phyloP scores from a whole-genome alignment of 108 stramenopile species.

The Aurantiochytrium sp. region DNA sequence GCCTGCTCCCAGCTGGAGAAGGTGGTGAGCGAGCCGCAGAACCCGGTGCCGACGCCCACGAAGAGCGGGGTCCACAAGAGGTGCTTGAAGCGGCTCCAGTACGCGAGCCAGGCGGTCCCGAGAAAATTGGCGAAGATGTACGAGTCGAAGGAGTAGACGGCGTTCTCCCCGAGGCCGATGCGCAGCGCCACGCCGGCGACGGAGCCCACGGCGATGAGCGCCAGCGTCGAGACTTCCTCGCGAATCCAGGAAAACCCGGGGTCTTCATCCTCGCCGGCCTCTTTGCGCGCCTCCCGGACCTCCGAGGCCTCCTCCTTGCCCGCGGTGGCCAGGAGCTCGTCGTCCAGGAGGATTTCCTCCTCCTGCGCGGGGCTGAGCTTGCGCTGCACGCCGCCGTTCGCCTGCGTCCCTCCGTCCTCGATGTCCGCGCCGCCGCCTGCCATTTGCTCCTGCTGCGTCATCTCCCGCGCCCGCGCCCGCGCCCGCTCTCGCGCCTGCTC shows the following conservation, averaged over 20 bases:
- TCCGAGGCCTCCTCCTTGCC: not conserved
- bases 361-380: not conserved
- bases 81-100: not conserved
- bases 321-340: not conserved
- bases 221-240: not conserved
- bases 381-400: no score
- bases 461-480: no score
- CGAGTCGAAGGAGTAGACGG: not conserved
- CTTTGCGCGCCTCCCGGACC: not conserved
- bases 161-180: not conserved
- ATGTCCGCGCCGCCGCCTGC: no score
- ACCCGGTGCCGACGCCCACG: slow-evolving; percentile 9
- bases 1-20: not conserved
- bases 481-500: no score
- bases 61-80: not conserved
- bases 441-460: no score
- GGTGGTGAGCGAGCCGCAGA: slow-evolving; percentile 12
- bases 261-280: not conserved
- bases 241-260: not conserved
- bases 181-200: not conserved
- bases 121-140: not conserved
- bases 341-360: not conserved
- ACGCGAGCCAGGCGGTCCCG: not conserved
- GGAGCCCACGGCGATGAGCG: not conserved
- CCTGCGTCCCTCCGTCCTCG: no score